Conservation (phyloP, 306 rosid species). For the Vachellia pachyceras region DNA sequence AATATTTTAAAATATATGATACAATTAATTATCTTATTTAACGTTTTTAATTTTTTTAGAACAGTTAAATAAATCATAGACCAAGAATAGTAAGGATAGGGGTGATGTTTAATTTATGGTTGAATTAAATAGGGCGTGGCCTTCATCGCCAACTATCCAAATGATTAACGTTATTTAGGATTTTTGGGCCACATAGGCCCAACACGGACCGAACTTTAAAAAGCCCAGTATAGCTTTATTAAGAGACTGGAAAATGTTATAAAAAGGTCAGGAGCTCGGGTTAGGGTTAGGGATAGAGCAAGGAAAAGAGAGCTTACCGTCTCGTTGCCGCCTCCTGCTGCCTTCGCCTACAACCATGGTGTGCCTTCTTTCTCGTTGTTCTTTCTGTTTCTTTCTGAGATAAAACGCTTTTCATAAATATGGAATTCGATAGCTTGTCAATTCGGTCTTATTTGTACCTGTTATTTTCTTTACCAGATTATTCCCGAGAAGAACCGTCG, state of each 20-base stretch:
- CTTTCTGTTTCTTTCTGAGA: background rate
- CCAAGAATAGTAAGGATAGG: too few species aligned
- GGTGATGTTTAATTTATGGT: too few species aligned
- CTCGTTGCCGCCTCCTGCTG: conserved; percentile 8
- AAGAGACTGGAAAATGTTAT: background rate
- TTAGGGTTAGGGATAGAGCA: conserved; percentile 39
- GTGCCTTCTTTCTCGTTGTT: background rate
- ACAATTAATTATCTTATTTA: too few species aligned
- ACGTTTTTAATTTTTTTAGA: too few species aligned
- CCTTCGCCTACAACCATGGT: conserved; percentile 42
- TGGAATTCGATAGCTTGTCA: background rate
- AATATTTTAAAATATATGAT: too few species aligned
- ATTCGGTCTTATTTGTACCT: background rate
- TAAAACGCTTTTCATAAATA: background rate
- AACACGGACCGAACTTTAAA: background rate
- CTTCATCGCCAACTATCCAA: too few species aligned
- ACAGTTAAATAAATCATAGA: too few species aligned
- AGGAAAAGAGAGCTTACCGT: background rate
- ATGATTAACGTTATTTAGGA: too few species aligned
- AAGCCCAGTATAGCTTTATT: background rate
- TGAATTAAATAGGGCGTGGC: too few species aligned
- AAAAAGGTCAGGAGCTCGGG: background rate
- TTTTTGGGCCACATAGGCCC: too few species aligned
- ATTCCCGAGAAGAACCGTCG: conserved; percentile 72
- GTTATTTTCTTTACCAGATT: conserved; percentile 46